Conservation (phyloP, 129 eudicot species). For the Arctium lappa region DNA sequence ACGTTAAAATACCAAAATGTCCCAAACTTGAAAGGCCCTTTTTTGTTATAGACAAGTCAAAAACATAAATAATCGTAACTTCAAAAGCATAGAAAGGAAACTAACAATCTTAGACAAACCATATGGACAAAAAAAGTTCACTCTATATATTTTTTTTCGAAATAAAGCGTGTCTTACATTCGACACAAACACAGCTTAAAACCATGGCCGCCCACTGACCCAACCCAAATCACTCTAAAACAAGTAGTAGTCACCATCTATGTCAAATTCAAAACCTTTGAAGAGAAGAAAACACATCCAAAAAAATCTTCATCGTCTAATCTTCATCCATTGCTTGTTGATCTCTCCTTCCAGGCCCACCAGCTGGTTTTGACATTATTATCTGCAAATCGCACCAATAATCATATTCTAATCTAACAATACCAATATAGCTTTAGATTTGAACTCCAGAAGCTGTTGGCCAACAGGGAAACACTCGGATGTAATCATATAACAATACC, state of each 20-base stretch:
- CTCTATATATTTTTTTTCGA: neutral
- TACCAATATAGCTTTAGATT: neutral
- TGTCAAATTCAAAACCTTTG: neutral
- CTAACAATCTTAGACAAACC: neutral
- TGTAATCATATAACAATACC: neutral
- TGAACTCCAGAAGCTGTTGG: neutral
- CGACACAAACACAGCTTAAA: neutral
- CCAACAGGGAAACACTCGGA: neutral
- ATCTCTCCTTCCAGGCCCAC: slow-evolving; percentile 61
- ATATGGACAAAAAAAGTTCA: neutral
- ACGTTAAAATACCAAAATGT: too few relatives aligned
- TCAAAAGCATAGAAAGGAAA: neutral
- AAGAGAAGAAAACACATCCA: neutral
- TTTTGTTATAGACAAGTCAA: too few relatives aligned
- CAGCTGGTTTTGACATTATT: slow-evolving; percentile 90
- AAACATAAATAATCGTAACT: too few relatives aligned
- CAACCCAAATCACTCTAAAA: neutral
- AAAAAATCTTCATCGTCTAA: slow-evolving; percentile 40
- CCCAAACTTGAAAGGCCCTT: too few relatives aligned
- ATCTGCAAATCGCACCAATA: slow-evolving; percentile 40
- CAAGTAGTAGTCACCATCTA: neutral
- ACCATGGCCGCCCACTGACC: neutral
- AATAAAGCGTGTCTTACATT: neutral
- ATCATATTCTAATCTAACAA: neutral
- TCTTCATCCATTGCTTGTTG: slow-evolving; percentile 56